Base-by-base conservation (phyloP, 2,329 filamentous ascomycete species). In the Epichloe festucae region DNA sequence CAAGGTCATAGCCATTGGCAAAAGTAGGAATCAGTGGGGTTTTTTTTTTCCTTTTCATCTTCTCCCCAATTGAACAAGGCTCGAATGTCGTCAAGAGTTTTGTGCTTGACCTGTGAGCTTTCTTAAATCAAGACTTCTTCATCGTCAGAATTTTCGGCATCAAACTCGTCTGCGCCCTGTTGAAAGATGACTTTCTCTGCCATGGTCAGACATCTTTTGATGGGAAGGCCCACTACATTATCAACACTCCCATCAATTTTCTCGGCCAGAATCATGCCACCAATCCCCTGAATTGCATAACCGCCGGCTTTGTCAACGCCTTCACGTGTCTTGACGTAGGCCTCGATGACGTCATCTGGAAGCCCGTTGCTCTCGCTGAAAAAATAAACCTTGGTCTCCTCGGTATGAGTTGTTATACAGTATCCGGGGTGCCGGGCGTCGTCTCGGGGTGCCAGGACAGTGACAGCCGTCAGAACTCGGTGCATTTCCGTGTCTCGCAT, bases 331-430 rank as follows among this genome's bases (percentile, higher is more conserved):
- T 76, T 78, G 53, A 90, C 85, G 64, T 90, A 90, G 5, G 73
- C 79, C 59, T 88, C 73, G 53, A 97, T 83, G 58, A 95, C 78
- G 54, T 95, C 89, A 70, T 98, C 91, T 14, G 73, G 71, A 53
- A 81, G 63, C 3, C 78, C 78, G 15, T 78, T 72, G 14, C 62
- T 60, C 59, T 77, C 78, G 53, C 74, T 69, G 63, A 89, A 88
- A 98, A 98, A 98, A 63, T 78, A 81, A n/a, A 98, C 93, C 55
- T 76, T 79, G 44, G 91, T 97, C 74, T 95, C 90, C 71, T 97
- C 91, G 5, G 93, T 87, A 62, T 86, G 79, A 43, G 79, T 82
- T 61, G 87, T 83, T 49, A 95, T 73, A 55, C 82, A 81, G 70
- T 98, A 98, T 0, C 93, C 93, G 0, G 93, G 93, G 63, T 88